A percentile compares a stretch with the other conserved stretches of the same genome.
phyloP scores from a whole-genome alignment of 23 red algal species.

The Gracilariopsis chorda region DNA sequence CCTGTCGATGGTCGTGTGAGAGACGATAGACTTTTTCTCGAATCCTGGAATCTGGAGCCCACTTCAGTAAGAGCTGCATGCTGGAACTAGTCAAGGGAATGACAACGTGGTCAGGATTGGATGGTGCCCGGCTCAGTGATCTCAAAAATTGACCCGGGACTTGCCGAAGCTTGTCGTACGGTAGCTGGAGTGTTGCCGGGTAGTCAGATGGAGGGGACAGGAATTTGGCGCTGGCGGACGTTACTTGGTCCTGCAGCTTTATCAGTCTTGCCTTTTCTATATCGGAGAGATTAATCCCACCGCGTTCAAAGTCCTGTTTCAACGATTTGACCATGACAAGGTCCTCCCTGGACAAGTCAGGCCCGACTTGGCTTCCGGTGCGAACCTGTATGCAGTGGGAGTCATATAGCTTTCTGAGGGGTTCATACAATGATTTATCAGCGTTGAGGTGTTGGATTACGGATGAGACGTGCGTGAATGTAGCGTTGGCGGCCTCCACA shows the following conservation, averaged over 20 bases:
- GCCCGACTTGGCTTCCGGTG: neutral
- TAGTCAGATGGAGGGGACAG: neutral
- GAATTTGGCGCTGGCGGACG: slow-evolving; percentile 23
- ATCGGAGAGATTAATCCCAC: slow-evolving; percentile 61
- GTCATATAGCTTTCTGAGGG: slow-evolving; percentile 38
- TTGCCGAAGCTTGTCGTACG: neutral
- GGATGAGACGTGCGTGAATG: slow-evolving; percentile 52
- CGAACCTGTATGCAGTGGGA: neutral
- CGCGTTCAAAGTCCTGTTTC: slow-evolving; percentile 81
- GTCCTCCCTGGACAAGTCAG: slow-evolving; percentile 42
- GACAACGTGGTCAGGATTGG: slow-evolving; percentile 20
- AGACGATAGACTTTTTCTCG: slow-evolving; percentile 46
- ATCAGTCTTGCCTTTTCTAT: slow-evolving; percentile 43
- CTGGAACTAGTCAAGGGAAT: neutral
- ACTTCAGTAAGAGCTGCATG: slow-evolving; percentile 44
- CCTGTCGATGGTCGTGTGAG: neutral
- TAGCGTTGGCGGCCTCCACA: slow-evolving; percentile 60
- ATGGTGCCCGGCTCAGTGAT: neutral
- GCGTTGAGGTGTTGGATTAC: slow-evolving; percentile 87
- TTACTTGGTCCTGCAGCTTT: slow-evolving; percentile 33
- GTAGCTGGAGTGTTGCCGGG: slow-evolving; percentile 13
- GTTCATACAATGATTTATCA: slow-evolving; percentile 68
- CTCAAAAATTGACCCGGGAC: slow-evolving; percentile 6
- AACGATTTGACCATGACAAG: slow-evolving; percentile 81
- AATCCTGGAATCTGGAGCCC: slow-evolving; percentile 44